Conservation (phyloP, 768 basidiomycete species). For the Lentinula boryana region DNA sequence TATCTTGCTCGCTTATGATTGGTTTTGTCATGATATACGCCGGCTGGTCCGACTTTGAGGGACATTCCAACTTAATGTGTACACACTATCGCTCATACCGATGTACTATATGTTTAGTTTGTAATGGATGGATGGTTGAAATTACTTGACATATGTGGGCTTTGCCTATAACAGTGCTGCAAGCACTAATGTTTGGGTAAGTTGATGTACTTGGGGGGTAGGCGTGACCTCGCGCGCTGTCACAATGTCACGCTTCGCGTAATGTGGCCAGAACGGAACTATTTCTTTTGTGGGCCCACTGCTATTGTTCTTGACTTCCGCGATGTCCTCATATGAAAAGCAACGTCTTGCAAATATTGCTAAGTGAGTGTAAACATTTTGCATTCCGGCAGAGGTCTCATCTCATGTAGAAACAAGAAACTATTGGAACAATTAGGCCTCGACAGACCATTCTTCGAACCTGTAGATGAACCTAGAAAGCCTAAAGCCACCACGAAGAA, state of each 20-base stretch:
- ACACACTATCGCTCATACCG: not conserved
- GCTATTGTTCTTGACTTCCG: not conserved
- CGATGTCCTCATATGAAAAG: slow-evolving; percentile 20
- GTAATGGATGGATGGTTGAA: not conserved
- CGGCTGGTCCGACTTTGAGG: not conserved
- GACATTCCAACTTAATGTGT: not conserved
- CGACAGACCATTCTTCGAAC: slow-evolving; percentile 41
- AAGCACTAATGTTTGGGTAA: not conserved
- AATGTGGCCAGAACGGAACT: not conserved
- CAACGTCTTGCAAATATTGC: slow-evolving; percentile 29
- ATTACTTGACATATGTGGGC: not conserved
- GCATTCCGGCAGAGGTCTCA: not conserved
- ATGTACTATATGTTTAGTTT: not conserved
- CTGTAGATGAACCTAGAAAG: slow-evolving; percentile 32
- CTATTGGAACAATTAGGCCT: slow-evolving; percentile 39
- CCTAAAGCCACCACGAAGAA: slow-evolving; percentile 30
- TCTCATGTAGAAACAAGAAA: slow-evolving; percentile 28
- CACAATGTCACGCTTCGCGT: not conserved
- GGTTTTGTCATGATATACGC: not conserved
- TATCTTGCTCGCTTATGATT: not conserved
- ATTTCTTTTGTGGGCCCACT: not conserved
- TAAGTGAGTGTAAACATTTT: not conserved
- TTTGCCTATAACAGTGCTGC: not conserved
- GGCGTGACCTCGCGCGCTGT: not conserved
- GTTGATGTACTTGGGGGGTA: not conserved